A percentile compares a stretch with the other conserved stretches of the same genome.
Evolutionary conservation across 2,329 filamentous ascomycete species (phyloP).

Genomic region (Fusarium falciforme): DNA sequence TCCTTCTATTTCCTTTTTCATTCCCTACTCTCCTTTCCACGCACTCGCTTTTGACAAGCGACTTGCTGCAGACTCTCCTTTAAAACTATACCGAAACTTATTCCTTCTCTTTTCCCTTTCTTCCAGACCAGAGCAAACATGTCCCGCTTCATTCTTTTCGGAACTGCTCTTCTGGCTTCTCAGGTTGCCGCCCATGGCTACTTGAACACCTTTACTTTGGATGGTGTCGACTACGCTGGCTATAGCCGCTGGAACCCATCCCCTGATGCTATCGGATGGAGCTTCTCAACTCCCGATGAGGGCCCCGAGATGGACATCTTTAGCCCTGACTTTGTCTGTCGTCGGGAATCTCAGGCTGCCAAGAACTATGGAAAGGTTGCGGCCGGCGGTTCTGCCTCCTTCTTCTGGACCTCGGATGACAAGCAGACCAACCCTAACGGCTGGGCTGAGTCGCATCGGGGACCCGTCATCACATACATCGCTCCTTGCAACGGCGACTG

Average conservation of each 20-base stretch:
- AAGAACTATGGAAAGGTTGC: constrained; percentile 50
- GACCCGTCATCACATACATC: constrained; percentile 55
- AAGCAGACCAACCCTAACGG: constrained; percentile 45
- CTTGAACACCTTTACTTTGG: constrained; percentile 36
- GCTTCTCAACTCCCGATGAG: constrained; percentile 56
- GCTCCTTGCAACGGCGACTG: constrained; percentile 53
- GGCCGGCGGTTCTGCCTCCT: constrained; percentile 53
- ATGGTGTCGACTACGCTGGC: constrained; percentile 51
- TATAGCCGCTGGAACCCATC: constrained; percentile 44
- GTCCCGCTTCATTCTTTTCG: constrained; percentile 22
- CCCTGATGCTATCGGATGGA: constrained; percentile 53
- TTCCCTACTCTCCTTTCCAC: not conserved
- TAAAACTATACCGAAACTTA: not conserved
- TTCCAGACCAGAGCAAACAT: constrained; percentile 9
- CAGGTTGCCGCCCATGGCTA: constrained; percentile 42
- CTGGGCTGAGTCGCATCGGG: constrained; percentile 47
- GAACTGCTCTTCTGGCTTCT: constrained; percentile 27
- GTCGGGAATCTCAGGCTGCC: constrained; percentile 52
- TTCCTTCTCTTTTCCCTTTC: not conserved
- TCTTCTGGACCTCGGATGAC: constrained; percentile 53
- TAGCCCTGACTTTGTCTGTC: constrained; percentile 58
- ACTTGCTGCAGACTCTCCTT: not conserved
- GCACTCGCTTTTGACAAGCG: constrained; percentile 22
- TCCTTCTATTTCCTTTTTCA: not conserved
- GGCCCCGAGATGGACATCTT: constrained; percentile 59